Evolutionary conservation across 441 rosid genomes (phyloP), one percentile per base, ranked within the genome.

Genomic region (Pelargonium citronellum): DNA sequence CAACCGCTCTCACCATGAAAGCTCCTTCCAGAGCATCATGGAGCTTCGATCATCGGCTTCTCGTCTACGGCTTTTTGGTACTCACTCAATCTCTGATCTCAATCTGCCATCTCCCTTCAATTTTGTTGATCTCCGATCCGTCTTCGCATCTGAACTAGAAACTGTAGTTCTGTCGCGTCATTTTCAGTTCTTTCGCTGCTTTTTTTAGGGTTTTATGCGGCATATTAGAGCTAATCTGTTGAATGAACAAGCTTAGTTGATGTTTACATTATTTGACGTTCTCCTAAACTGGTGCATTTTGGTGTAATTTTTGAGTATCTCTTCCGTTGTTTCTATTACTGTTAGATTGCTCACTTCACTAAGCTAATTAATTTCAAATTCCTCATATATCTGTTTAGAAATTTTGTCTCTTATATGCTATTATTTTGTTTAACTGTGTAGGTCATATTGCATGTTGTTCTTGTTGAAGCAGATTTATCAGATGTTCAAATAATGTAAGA

Each of bases 401-500:
- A 24, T 7, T 4, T 4, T 44, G 41, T 7, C 10, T 1, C 43
- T 19, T 66, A 49, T 2, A 12, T 13, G n/a, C 13, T 55, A 15
- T 3, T 1, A 5, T 9, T 57, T 24, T 70, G 12, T 13, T 62
- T 63, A 22, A 22, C 24, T 44, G 10, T 70, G 70, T 83, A 85
- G 84, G 81, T 79, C 66, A 7, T 78, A 15, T 70, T 74, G 64
- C 63, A 70, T 68, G 49, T 37, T 69, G 17, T 12, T 78, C 55
- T 72, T 74, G 82, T 80, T 27, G 74, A 71, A 75, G 85, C 83
- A 37, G 77, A 73, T 66, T n/a, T 58, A 43, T 64, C 57, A 4
- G 74, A 74, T 69, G 3, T 71, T 37, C 69, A 68, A 67, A 64
- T 79, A 71, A 57, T 63, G 86, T 85, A 74, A 71, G 73, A 64